phyloP scores from a whole-genome alignment of 2,329 filamentous ascomycete species.

The Nemania diffusa region DNA sequence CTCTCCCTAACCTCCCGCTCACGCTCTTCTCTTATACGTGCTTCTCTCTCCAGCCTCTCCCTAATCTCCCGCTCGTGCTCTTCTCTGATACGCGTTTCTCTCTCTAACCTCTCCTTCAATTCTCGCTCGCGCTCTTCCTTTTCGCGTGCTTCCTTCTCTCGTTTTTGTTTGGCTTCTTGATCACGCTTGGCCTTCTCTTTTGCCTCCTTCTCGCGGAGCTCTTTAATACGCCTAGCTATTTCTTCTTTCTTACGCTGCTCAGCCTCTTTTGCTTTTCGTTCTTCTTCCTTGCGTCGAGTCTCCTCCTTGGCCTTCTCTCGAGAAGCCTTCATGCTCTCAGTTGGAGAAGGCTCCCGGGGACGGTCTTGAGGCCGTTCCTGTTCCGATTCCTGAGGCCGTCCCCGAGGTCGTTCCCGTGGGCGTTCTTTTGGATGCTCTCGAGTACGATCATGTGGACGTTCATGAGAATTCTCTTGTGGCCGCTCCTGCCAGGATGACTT shows the following conservation, averaged over 20 bases:
- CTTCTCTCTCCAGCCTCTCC: slow-evolving; percentile 48
- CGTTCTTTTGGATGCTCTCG: slow-evolving; percentile 35
- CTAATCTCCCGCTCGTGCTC: slow-evolving; percentile 49
- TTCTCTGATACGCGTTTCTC: slow-evolving; percentile 59
- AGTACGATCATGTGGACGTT: slow-evolving; percentile 19
- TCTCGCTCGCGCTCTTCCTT: slow-evolving; percentile 47
- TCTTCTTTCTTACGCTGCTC: slow-evolving; percentile 70
- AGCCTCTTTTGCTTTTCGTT: slow-evolving; percentile 69
- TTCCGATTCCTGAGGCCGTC: slow-evolving; percentile 14
- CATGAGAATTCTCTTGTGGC: slow-evolving; percentile 30
- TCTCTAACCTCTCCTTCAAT: slow-evolving; percentile 52
- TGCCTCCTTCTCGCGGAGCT: slow-evolving; percentile 64
- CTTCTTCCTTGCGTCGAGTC: slow-evolving; percentile 70
- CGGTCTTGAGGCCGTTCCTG: slow-evolving; percentile 21
- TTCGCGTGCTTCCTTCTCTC: slow-evolving; percentile 52
- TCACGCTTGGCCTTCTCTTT: slow-evolving; percentile 49
- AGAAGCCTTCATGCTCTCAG: slow-evolving; percentile 55
- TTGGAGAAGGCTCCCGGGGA: slow-evolving; percentile 42
- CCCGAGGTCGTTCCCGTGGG: slow-evolving; percentile 26
- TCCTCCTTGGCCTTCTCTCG: slow-evolving; percentile 79
- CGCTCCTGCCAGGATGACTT: slow-evolving; percentile 54
- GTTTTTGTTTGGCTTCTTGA: slow-evolving; percentile 50
- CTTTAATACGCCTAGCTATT: slow-evolving; percentile 62
- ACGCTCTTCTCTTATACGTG: slow-evolving; percentile 48
- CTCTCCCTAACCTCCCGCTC: slow-evolving; percentile 51